These are phyloP conservation scores for Phyllosticta ampelicida DNA, from an alignment of 2,329 filamentous ascomycete genomes.

Conservation along the genomic window DNA sequence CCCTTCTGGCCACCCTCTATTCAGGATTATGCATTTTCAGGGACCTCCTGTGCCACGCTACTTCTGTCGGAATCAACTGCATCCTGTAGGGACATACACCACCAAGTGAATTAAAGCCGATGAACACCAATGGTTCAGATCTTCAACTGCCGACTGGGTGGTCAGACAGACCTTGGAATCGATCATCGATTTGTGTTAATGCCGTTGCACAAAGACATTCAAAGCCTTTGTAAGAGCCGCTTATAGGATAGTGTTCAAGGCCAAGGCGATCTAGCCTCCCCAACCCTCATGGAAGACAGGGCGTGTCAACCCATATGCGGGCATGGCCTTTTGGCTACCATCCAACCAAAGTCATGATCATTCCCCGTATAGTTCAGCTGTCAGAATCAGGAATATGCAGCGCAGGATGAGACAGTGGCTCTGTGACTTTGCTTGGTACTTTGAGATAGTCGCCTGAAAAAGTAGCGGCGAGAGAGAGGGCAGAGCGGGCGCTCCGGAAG, in stretches of 20 bases:
- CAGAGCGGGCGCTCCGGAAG: background rate
- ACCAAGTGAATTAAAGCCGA: background rate
- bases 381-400: background rate
- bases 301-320: constrained; percentile 6
- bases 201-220: background rate
- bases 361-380: background rate
- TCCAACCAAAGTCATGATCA: background rate
- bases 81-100: background rate
- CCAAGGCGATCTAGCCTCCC: constrained; percentile 3
- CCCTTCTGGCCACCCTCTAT: background rate
- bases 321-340: background rate
- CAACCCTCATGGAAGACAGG: constrained; percentile 2
- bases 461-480: background rate
- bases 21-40: background rate
- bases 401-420: background rate
- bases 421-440: background rate
- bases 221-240: background rate
- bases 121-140: background rate
- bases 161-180: background rate
- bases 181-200: background rate
- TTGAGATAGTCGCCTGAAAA: background rate
- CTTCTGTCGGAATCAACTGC: background rate
- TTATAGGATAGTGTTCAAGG: constrained; percentile 3
- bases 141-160: background rate
- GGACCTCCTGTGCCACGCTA: background rate